A percentile compares a stretch with the other conserved stretches of the same genome.
Conservation (phyloP, 2,329 filamentous ascomycete species). For the Epichloe sibirici region DNA sequence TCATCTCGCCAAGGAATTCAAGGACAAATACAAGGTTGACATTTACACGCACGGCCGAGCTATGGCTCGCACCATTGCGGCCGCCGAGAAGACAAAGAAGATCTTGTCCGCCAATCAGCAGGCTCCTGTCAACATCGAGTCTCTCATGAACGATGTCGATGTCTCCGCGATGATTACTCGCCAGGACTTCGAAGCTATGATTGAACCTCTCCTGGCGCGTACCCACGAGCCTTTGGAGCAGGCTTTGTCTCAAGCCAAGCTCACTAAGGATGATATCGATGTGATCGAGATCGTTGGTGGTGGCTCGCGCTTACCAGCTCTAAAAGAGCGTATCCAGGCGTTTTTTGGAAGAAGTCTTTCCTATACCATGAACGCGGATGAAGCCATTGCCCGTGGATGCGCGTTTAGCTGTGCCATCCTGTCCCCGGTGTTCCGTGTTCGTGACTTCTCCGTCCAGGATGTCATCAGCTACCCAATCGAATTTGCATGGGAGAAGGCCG, state of each 20-base stretch:
- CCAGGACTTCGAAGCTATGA: slow-evolving; percentile 84
- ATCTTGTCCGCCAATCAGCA: slow-evolving; percentile 89
- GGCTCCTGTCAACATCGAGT: slow-evolving; percentile 92
- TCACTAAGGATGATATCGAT: slow-evolving; percentile 87
- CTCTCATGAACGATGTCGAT: slow-evolving; percentile 95
- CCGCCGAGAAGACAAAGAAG: slow-evolving; percentile 97
- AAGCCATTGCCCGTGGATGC: slow-evolving; percentile 89
- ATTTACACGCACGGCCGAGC: slow-evolving; percentile 86
- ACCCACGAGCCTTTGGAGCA: slow-evolving; percentile 69
- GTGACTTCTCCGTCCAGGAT: slow-evolving; percentile 95
- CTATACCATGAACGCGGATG: slow-evolving; percentile 96
- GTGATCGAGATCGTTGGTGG: slow-evolving; percentile 87
- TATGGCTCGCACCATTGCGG: slow-evolving; percentile 71
- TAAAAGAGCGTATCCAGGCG: slow-evolving; percentile 79
- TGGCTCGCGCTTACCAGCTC: slow-evolving; percentile 80
- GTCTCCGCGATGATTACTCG: slow-evolving; percentile 81
- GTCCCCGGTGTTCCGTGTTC: slow-evolving; percentile 94
- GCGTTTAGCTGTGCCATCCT: slow-evolving; percentile 97
- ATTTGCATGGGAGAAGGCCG: slow-evolving; percentile 97
- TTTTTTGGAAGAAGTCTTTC: slow-evolving; percentile 92
- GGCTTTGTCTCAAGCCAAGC: slow-evolving; percentile 84
- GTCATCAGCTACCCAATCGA: slow-evolving; percentile 97
- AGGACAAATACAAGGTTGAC: slow-evolving; percentile 95
- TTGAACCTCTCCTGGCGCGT: slow-evolving; percentile 70
- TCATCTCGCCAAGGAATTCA: slow-evolving; percentile 91